Evolutionary conservation across 805 yeast species (phyloP).

Genomic region (Spathaspora arborariae): DNA sequence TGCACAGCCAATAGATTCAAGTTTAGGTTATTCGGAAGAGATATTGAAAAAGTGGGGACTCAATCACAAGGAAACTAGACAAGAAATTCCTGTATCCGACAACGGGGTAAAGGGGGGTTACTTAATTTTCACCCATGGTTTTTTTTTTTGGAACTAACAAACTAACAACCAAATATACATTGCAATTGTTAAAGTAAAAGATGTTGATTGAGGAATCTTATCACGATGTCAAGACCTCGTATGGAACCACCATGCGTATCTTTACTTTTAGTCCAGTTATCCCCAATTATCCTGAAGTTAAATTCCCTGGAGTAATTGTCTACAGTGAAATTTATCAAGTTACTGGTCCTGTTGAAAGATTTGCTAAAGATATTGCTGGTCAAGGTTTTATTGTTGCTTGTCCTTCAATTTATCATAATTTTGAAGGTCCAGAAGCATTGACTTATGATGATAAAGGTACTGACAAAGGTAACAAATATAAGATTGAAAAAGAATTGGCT

Average conservation of each 20-base stretch:
- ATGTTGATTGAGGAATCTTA: slow-evolving; percentile 69
- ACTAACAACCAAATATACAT: not conserved
- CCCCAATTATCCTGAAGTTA: slow-evolving; percentile 71
- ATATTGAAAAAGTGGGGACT: not conserved
- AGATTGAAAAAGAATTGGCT: slow-evolving; percentile 60
- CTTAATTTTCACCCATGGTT: not conserved
- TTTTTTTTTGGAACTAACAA: not conserved
- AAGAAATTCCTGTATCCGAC: not conserved
- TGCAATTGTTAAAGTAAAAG: not conserved
- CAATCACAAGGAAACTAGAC: not conserved
- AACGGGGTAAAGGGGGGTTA: not conserved
- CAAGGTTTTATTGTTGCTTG: slow-evolving; percentile 78
- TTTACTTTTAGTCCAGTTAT: slow-evolving; percentile 65
- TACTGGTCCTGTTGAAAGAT: slow-evolving; percentile 76
- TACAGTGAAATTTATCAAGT: slow-evolving; percentile 80
- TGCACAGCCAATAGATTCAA: not conserved
- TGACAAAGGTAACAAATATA: slow-evolving; percentile 66
- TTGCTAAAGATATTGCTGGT: slow-evolving; percentile 74
- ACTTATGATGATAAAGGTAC: slow-evolving; percentile 72
- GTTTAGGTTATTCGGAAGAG: not conserved
- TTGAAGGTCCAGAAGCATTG: slow-evolving; percentile 58
- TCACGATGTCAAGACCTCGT: slow-evolving; percentile 62
- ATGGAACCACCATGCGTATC: slow-evolving; percentile 64
- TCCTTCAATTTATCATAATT: slow-evolving; percentile 78
- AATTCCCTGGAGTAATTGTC: slow-evolving; percentile 77